A percentile compares a stretch with the other conserved stretches of the same genome.
Evolutionary conservation across 1,139 yeast species (phyloP).

Genomic region (Lodderomyces oxycetoniae): DNA sequence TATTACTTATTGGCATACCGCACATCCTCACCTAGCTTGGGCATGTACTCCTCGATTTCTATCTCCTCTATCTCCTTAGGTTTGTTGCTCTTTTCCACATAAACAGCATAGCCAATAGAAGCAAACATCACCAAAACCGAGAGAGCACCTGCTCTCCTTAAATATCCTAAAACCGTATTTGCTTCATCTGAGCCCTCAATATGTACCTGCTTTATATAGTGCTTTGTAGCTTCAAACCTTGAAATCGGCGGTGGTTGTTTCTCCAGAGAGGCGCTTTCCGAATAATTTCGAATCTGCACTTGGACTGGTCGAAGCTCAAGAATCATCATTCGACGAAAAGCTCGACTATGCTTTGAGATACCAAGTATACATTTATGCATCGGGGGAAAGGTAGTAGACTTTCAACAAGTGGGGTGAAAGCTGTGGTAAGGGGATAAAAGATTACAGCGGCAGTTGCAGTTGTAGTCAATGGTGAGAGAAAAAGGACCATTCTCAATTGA

Average conservation of each 20-base stretch:
- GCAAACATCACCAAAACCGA: slow-evolving; percentile 33
- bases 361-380: slow-evolving; percentile 10
- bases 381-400: background rate
- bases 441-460: no score
- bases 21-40: slow-evolving; percentile 22
- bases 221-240: slow-evolving; percentile 7
- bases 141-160: slow-evolving; percentile 32
- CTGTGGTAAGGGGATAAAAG: background rate
- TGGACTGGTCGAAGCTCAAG: slow-evolving; percentile 9
- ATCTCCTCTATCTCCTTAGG: slow-evolving; percentile 9
- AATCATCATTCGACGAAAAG: slow-evolving; percentile 12
- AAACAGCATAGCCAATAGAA: slow-evolving; percentile 31
- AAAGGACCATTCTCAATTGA: no score
- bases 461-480: no score
- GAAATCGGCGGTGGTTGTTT: slow-evolving; percentile 2
- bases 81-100: slow-evolving; percentile 11
- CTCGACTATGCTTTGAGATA: slow-evolving; percentile 11
- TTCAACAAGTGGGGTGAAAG: slow-evolving; percentile 1
- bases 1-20: no score
- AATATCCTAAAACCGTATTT: slow-evolving; percentile 23
- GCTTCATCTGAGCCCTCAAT: slow-evolving; percentile 34
- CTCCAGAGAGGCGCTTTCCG: slow-evolving; percentile 1
- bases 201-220: slow-evolving; percentile 23
- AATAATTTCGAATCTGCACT: slow-evolving; percentile 5
- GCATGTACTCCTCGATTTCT: slow-evolving; percentile 9